Base-by-base conservation (phyloP, 257 asterid genomes). In the Echium plantagineum region DNA sequence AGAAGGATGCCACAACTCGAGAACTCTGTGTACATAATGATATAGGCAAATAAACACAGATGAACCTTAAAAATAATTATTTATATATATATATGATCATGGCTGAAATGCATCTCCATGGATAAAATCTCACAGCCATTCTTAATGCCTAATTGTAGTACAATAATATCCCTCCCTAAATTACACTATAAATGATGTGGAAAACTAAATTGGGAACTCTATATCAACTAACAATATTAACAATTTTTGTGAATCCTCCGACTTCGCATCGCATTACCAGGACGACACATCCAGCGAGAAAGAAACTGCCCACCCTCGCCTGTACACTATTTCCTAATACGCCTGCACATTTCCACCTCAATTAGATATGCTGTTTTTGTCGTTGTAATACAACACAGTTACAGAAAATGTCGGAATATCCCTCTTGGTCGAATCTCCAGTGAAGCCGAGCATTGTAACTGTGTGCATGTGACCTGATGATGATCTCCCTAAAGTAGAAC, bases 141-240 rank as follows among this genome's bases (percentile, higher is more conserved):
- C 20, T 58, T 38, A 49, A 42, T 28, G 58, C 47, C 55, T 26
- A 32, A 48, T 57, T 28, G 49, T 10, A 52, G 13, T 28, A 57
- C 55, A 48, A 46, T 8, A 60, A 56, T 69, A 3, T 30, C 49
- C 49, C 49, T 63, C 65, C 57, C 17, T 63, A 73, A 63, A 62
- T 65, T 73, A 72, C 77, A 64, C 63, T 69, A 60, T 18, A 64
- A 58, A 56, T 52, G 63, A 54, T 63, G 58, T 20, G 6, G 63
- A 69, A 20, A 57, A 42, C 49, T 42, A 10, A 35, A 35, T 12
- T 10, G 49, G 49, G 16, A 13, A 42, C 49, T 42, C 16, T 13
- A 10, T 42, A 64, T 55, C 65, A 1, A 55, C 48, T 24, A 75
- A 74, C 68, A 71, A 59, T 74, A 68, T 63, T 31, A 65, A 74